These are phyloP conservation scores for Eucalyptus pauciflora DNA, from an alignment of 345 rosid genomes.

Conservation along the genomic window DNA sequence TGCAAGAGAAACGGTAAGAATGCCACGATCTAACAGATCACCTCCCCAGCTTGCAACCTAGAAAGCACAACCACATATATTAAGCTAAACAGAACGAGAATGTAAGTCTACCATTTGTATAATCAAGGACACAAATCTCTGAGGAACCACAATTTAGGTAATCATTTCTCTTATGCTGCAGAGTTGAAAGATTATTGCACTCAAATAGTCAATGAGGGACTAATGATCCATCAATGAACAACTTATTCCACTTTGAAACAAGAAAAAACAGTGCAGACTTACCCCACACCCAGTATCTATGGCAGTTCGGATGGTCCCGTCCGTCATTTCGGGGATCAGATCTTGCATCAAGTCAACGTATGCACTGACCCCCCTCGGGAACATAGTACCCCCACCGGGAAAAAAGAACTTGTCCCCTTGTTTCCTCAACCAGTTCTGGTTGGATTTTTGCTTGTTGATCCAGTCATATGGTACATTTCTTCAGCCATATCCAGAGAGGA, in stretches of 20 bases:
- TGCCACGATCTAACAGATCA: slow-evolving; percentile 80
- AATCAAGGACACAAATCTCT: neutral
- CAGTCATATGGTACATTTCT: slow-evolving; percentile 98
- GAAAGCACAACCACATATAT: neutral
- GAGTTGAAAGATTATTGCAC: neutral
- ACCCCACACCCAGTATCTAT: slow-evolving; percentile 99
- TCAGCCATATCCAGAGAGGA: slow-evolving; percentile 5
- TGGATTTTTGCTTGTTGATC: slow-evolving; percentile 95
- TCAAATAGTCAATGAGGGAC: neutral
- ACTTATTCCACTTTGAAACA: neutral
- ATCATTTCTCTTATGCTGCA: neutral
- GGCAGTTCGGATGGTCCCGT: slow-evolving; percentile 85
- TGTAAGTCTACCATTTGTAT: neutral
- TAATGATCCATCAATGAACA: neutral
- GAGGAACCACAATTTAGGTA: neutral
- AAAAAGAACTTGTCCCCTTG: slow-evolving; percentile 85
- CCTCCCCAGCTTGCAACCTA: slow-evolving; percentile 99
- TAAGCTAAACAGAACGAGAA: neutral
- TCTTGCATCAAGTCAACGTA: slow-evolving; percentile 93
- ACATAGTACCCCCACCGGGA: slow-evolving; percentile 99
- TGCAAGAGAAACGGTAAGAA: slow-evolving; percentile 87
- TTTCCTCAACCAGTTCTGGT: slow-evolving; percentile 92
- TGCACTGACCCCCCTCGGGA: slow-evolving; percentile 87
- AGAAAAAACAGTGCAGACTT: slow-evolving; percentile 3
- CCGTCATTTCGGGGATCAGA: slow-evolving; percentile 91